Percentiles rank a stretch among this genome's conserved stretches.
These are phyloP conservation scores for Cicer yamashitae DNA, from an alignment of 306 rosid species.

Conservation along the genomic window DNA sequence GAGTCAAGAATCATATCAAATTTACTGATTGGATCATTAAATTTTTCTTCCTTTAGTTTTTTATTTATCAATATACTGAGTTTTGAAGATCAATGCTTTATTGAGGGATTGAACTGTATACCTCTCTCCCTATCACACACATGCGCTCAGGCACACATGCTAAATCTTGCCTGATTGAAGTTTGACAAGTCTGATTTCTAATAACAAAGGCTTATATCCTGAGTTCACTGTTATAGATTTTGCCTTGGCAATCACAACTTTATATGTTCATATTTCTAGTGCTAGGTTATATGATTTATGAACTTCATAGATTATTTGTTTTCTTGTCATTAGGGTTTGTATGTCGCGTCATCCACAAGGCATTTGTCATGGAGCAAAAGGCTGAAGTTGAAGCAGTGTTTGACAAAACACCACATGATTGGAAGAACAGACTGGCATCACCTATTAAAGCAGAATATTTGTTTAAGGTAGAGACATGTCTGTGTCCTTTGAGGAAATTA, in stretches of 20 bases:
- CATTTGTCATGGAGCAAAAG: conserved; percentile 68
- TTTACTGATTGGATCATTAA: conserved; percentile 1
- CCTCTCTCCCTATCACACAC: neutral
- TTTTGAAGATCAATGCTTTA: conserved; percentile 6
- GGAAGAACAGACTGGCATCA: conserved; percentile 59
- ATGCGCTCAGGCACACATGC: neutral
- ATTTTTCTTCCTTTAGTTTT: neutral
- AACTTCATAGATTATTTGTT: conserved; percentile 19
- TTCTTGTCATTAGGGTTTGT: conserved; percentile 63
- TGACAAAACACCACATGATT: conserved; percentile 57
- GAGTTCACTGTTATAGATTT: neutral
- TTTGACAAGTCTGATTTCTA: neutral
- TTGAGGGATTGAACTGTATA: conserved; percentile 16
- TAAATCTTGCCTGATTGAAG: neutral
- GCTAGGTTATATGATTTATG: conserved; percentile 20
- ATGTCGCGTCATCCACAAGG: conserved; percentile 55
- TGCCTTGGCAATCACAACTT: neutral
- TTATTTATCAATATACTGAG: conserved; percentile 5
- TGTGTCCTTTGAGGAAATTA: conserved; percentile 33
- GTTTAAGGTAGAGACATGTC: conserved; percentile 64
- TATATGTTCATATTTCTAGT: conserved; percentile 10
- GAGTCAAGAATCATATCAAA: neutral
- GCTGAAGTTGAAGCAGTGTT: conserved; percentile 62
- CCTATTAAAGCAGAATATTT: conserved; percentile 51
- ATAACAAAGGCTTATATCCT: neutral